Evolutionary conservation across 768 basidiomycete species (phyloP).

Genomic region (Macrocybe gigantea): DNA sequence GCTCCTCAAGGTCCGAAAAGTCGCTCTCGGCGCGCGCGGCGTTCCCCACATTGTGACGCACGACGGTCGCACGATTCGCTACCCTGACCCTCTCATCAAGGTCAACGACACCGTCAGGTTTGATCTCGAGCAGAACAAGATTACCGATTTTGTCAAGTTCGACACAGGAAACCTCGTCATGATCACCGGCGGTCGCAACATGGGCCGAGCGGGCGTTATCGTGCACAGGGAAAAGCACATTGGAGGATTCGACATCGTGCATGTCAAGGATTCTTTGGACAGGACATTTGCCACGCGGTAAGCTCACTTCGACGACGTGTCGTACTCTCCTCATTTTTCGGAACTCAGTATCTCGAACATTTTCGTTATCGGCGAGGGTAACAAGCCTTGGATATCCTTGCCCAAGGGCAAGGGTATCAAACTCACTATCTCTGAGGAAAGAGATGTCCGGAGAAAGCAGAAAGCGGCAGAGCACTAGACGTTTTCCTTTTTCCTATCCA

Average conservation of each 20-base stretch:
- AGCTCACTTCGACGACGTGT: constrained; percentile 17
- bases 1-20: constrained; percentile 89
- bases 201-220: constrained; percentile 97
- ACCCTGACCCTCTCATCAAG: constrained; percentile 92
- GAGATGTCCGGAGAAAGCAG: constrained; percentile 84
- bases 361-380: constrained; percentile 95
- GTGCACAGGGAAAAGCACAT: constrained; percentile 95
- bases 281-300: constrained; percentile 97
- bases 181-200: constrained; percentile 99
- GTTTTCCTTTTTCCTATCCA: constrained; percentile 20
- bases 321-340: neutral
- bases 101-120: constrained; percentile 98
- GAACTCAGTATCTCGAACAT: constrained; percentile 82
- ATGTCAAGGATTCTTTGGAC: constrained; percentile 93
- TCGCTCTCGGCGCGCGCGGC: constrained; percentile 88
- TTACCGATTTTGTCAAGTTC: constrained; percentile 89
- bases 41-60: constrained; percentile 98
- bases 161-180: constrained; percentile 97
- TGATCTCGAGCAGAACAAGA: constrained; percentile 93
- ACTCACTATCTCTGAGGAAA: constrained; percentile 94
- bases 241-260: constrained; percentile 98
- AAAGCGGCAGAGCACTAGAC: constrained; percentile 55
- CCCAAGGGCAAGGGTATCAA: constrained; percentile 98
- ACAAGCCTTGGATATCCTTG: constrained; percentile 94
- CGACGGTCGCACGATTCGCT: constrained; percentile 99